A percentile compares a stretch with the other conserved stretches of the same genome.
Conservation (phyloP, 2,329 filamentous ascomycete species). For the Scedosporium aurantiacum region DNA sequence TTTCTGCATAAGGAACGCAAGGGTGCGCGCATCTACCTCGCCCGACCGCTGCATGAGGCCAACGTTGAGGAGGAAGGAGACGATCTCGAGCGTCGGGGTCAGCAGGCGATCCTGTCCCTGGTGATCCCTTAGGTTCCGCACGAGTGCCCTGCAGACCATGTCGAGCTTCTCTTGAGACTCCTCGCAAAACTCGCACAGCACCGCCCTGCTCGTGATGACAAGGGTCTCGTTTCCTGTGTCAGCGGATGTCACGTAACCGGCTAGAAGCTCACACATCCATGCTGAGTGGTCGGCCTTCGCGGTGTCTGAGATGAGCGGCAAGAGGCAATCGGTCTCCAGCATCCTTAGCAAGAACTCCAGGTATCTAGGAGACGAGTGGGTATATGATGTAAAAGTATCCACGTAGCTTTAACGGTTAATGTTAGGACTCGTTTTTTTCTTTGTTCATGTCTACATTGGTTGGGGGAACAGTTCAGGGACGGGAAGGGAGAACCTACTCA, state of each 20-base stretch:
- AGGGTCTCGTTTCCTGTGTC: conserved; percentile 70
- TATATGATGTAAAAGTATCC: conserved; percentile 24
- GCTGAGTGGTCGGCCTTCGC: conserved; percentile 18
- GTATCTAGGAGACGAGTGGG: conserved; percentile 49
- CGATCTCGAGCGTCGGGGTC: conserved; percentile 64
- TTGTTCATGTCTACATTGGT: too few species aligned
- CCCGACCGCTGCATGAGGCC: conserved; percentile 32
- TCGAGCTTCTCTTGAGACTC: conserved; percentile 26
- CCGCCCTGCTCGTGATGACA: conserved; percentile 56
- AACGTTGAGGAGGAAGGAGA: conserved; percentile 65
- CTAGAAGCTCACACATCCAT: conserved; percentile 45
- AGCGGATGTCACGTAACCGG: conserved; percentile 61
- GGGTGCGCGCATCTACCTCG: conserved; percentile 33
- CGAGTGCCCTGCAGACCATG: conserved; percentile 38
- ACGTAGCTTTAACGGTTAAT: conserved; percentile 18
- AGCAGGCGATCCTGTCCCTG: conserved; percentile 57
- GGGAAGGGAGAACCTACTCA: conserved; percentile 27
- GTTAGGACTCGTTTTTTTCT: too few species aligned
- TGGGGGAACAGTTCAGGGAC: neutral
- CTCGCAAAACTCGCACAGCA: conserved; percentile 46
- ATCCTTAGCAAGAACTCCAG: conserved; percentile 44
- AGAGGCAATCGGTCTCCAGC: conserved; percentile 24
- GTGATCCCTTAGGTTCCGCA: conserved; percentile 40
- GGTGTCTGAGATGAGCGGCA: conserved; percentile 24
- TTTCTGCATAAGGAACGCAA: conserved; percentile 65